These are phyloP conservation scores for Trypanosoma mega DNA, from an alignment of 208 protist species.

Conservation along the genomic window DNA sequence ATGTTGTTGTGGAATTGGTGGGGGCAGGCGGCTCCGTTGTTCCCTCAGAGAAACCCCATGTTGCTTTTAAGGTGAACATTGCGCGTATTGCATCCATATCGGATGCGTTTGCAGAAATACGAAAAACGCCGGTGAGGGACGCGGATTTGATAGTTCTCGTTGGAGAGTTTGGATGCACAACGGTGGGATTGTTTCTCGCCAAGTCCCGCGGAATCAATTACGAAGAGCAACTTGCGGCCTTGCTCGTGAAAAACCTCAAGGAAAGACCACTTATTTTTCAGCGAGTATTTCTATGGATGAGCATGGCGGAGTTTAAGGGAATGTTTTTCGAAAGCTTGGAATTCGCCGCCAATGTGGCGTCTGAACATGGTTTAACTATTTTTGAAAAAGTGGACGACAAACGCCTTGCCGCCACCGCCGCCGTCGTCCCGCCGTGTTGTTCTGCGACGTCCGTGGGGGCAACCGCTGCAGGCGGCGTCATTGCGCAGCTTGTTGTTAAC, in stretches of 20 bases:
- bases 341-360: slow-evolving; percentile 9
- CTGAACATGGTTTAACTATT: neutral
- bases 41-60: too few species aligned
- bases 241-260: slow-evolving; percentile 8
- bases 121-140: neutral
- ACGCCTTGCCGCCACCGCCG: neutral
- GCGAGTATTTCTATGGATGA: slow-evolving; percentile 22
- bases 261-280: slow-evolving; percentile 19
- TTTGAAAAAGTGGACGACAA: slow-evolving; percentile 5
- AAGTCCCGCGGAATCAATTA: slow-evolving; percentile 4
- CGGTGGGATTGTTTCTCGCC: slow-evolving; percentile 20
- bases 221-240: slow-evolving; percentile 14
- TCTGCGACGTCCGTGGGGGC: slow-evolving; percentile 15
- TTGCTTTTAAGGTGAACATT: slow-evolving; percentile 7
- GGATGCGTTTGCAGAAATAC: slow-evolving; percentile 6
- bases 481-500: slow-evolving; percentile 27
- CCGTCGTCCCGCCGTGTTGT: neutral
- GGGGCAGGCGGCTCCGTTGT: neutral
- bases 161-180: slow-evolving; percentile 11
- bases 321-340: slow-evolving; percentile 22
- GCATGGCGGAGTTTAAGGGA: slow-evolving; percentile 15
- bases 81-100: neutral
- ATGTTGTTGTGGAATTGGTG: slow-evolving; percentile 13
- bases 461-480: slow-evolving; percentile 21
- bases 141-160: slow-evolving; percentile 24